phyloP scores from a whole-genome alignment of 257 asterid genomes.

The Verbena officinalis region DNA sequence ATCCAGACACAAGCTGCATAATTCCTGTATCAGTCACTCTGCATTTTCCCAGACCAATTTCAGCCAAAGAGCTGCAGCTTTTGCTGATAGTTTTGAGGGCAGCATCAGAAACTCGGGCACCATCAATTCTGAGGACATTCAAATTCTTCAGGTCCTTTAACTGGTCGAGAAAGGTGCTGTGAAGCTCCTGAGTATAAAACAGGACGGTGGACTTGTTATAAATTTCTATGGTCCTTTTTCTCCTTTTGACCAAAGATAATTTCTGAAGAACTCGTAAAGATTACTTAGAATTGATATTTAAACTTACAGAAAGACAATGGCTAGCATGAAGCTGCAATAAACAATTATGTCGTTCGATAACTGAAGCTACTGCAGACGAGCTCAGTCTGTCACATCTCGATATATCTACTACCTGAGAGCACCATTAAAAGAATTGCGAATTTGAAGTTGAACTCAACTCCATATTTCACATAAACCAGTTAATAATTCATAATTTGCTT shows the following conservation, averaged over 20 bases:
- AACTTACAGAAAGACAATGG: conserved; percentile 65
- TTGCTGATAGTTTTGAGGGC: conserved; percentile 44
- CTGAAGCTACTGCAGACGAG: conserved; percentile 47
- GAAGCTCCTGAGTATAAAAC: conserved; percentile 51
- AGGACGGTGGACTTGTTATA: conserved; percentile 10
- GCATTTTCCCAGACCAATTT: conserved; percentile 73
- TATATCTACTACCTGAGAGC: conserved; percentile 59
- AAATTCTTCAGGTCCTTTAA: conserved; percentile 52
- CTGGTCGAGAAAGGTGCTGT: conserved; percentile 35
- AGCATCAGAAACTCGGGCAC: conserved; percentile 48
- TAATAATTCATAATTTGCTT: too few relatives aligned
- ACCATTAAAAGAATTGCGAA: conserved; percentile 21
- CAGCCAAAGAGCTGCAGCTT: conserved; percentile 48
- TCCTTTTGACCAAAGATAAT: conserved; percentile 10
- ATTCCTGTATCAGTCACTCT: conserved; percentile 56
- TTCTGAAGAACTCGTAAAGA: conserved; percentile 5
- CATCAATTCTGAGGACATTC: conserved; percentile 51
- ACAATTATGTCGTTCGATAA: conserved; percentile 46
- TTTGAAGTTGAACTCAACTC: conserved; percentile 9
- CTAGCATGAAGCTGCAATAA: conserved; percentile 65
- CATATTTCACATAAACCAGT: too few relatives aligned
- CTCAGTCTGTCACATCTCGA: conserved; percentile 68
- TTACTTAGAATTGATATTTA: conserved; percentile 8
- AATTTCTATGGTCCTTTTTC: too few relatives aligned
- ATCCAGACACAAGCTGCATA: conserved; percentile 53